Percentiles rank a stretch among this genome's conserved stretches.
phyloP scores from a whole-genome alignment of 805 yeast genomes.

The Alloascoidea hylecoeti region DNA sequence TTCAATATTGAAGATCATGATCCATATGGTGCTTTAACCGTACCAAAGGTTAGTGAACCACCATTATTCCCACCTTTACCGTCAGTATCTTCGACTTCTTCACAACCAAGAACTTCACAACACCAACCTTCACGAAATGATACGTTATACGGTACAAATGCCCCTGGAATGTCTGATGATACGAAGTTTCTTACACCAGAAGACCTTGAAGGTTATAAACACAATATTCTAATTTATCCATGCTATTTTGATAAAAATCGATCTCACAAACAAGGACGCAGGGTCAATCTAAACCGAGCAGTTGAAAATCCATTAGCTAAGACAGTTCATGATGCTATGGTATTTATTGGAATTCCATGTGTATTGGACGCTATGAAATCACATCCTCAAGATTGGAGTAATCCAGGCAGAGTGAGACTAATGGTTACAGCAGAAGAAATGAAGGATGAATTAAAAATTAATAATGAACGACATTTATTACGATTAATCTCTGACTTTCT shows the following conservation, averaged over 20 bases:
- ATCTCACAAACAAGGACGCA: slow-evolving; percentile 69
- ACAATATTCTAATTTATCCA: slow-evolving; percentile 56
- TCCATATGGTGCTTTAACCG: slow-evolving; percentile 25
- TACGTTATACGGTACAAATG: slow-evolving; percentile 15
- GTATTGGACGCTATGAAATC: slow-evolving; percentile 50
- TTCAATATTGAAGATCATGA: slow-evolving; percentile 91
- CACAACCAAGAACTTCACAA: slow-evolving; percentile 44
- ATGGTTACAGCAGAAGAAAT: slow-evolving; percentile 39
- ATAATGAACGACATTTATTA: slow-evolving; percentile 52
- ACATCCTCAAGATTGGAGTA: slow-evolving; percentile 96
- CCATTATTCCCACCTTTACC: slow-evolving; percentile 14
- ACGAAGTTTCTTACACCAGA: slow-evolving; percentile 10
- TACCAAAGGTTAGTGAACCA: slow-evolving; percentile 5
- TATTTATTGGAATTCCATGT: slow-evolving; percentile 20
- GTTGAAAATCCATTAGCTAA: slow-evolving; percentile 83
- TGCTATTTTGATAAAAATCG: slow-evolving; percentile 79
- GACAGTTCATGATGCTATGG: slow-evolving; percentile 58
- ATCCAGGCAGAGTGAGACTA: slow-evolving; percentile 90
- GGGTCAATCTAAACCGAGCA: slow-evolving; percentile 55
- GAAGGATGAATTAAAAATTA: slow-evolving; percentile 20
- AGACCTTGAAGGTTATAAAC: slow-evolving; percentile 6
- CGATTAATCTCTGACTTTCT: slow-evolving; percentile 46
- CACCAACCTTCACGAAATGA: slow-evolving; percentile 30
- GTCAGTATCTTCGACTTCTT: slow-evolving; percentile 58
- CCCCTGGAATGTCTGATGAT: slow-evolving; percentile 5